Evolutionary conservation across 2,329 filamentous ascomycete species (phyloP).

Genomic region (Cercospora sp.): DNA sequence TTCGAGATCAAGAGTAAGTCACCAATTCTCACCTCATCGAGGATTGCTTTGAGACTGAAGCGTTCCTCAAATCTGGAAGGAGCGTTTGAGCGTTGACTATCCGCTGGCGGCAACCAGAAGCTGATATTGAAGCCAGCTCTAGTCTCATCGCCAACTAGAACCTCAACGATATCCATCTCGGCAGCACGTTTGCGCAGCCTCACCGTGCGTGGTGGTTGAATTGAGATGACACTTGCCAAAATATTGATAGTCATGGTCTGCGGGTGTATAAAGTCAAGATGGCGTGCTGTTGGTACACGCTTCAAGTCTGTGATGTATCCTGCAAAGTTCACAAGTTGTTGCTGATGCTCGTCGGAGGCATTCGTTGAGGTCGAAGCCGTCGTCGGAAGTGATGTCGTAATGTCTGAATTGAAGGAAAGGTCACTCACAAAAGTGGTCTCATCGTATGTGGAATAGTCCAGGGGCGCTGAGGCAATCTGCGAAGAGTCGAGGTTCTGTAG

Average conservation of each 20-base stretch:
- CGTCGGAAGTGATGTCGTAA: constrained; percentile 28
- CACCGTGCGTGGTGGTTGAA: constrained; percentile 67
- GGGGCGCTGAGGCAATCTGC: constrained; percentile 47
- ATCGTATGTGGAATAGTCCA: constrained; percentile 34
- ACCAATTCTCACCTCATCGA: constrained; percentile 59
- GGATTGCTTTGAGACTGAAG: constrained; percentile 42
- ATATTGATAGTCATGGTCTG: constrained; percentile 81
- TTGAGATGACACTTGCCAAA: constrained; percentile 75
- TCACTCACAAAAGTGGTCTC: constrained; percentile 42
- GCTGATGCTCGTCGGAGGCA: constrained; percentile 10
- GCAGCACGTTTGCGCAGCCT: constrained; percentile 55
- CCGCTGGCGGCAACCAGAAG: constrained; percentile 68
- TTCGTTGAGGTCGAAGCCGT: constrained; percentile 13
- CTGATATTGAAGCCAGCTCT: constrained; percentile 76
- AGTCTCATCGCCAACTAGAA: constrained; percentile 84
- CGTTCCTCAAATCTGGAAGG: neutral
- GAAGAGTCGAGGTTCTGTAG: constrained; percentile 68
- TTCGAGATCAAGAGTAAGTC: constrained; percentile 80
- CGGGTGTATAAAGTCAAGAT: constrained; percentile 67
- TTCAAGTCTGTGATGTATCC: constrained; percentile 63
- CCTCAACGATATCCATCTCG: constrained; percentile 67
- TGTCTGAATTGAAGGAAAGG: constrained; percentile 36
- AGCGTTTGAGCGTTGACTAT: constrained; percentile 25
- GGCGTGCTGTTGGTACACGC: constrained; percentile 66
- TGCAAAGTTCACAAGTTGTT: constrained; percentile 41